Conservation (phyloP, 164 flowering plant genomes). For the Litsea cubeba region DNA sequence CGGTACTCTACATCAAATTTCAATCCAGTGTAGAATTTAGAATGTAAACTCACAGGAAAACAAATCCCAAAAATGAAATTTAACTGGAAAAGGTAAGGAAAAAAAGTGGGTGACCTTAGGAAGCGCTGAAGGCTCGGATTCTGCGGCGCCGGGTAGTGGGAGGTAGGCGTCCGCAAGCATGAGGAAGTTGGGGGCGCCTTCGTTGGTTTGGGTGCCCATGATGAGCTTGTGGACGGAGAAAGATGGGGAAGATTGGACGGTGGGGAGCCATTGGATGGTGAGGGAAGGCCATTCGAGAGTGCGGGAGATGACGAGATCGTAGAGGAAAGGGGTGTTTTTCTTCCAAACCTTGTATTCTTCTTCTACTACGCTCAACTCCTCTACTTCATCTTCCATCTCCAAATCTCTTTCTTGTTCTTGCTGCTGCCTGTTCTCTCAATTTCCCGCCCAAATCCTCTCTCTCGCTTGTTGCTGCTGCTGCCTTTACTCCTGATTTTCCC, state of each 20-base stretch:
- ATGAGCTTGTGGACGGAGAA: slow-evolving; percentile 56
- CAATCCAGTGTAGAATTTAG: no score
- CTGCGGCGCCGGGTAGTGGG: slow-evolving; percentile 28
- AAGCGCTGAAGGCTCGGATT: not conserved
- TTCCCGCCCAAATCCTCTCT: not conserved
- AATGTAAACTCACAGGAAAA: no score
- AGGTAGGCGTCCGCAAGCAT: slow-evolving; percentile 72
- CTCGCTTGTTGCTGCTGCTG: not conserved
- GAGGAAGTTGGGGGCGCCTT: slow-evolving; percentile 63
- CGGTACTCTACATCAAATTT: no score
- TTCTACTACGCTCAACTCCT: slow-evolving; percentile 31
- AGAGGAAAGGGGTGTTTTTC: slow-evolving; percentile 85
- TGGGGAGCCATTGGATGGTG: slow-evolving; percentile 86
- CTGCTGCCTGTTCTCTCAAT: slow-evolving; percentile 2
- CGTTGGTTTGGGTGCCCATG: slow-evolving; percentile 90
- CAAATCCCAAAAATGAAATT: not conserved
- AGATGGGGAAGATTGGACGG: slow-evolving; percentile 24
- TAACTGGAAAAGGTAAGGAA: not conserved
- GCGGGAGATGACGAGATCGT: slow-evolving; percentile 78
- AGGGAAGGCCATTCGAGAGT: slow-evolving; percentile 96
- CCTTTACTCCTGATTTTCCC: not conserved
- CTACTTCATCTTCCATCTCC: slow-evolving; percentile 21
- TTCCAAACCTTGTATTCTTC: slow-evolving; percentile 87
- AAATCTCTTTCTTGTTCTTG: not conserved
- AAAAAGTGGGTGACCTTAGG: slow-evolving; percentile 8